Evolutionary conservation across 2,329 filamentous ascomycete genomes (phyloP), one percentile per base, ranked within the genome.

Genomic region (Nigrospora osmanthi): DNA sequence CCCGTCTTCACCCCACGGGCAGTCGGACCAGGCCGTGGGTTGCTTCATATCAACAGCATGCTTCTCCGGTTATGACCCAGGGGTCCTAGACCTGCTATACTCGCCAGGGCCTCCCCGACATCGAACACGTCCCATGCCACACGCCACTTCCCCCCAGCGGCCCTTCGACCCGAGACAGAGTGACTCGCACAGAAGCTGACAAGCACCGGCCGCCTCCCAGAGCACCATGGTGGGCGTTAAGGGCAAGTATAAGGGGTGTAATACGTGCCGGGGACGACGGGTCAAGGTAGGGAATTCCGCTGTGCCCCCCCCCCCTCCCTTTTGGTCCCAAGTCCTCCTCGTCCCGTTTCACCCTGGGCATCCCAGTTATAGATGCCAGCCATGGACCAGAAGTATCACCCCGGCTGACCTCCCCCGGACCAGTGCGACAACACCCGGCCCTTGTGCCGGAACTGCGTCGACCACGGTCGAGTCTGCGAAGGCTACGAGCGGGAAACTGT

Each of bases 401-500:
- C n/a, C 28, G 31, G 7, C 14, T 11, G 14, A 19, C 15, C 14
- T 34, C 16, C 2, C n/a, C 23, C 16, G 15, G 28, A 13, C 14
- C 17, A 48, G 47, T 84, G 81, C 58, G 81, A 81, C 61, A 79
- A 81, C 50, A 71, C 76, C 47, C 72, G 73, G 4, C 81, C 81
- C 2, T 66, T 67, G 34, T 85, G 81, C 58, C 71, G 70, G 44
- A 82, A 81, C 56, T 85, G 81, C 58, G 64, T 70, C 45, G 69
- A 73, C 52, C 75, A 72, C 52, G 76, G 77, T 17, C 68, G 78
- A 38, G 60, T 71, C 46, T 85, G 81, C 53, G 73, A 72, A 39
- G 81, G 81, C 35, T 85, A 85, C 58, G 73, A 81, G 55, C 68
- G 76, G 35, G 73, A 82, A 55, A 74, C 73, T 14, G 73, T 83